Conservation (phyloP, 495 filamentous ascomycete genomes). For the Clohesyomyces aquaticus region DNA sequence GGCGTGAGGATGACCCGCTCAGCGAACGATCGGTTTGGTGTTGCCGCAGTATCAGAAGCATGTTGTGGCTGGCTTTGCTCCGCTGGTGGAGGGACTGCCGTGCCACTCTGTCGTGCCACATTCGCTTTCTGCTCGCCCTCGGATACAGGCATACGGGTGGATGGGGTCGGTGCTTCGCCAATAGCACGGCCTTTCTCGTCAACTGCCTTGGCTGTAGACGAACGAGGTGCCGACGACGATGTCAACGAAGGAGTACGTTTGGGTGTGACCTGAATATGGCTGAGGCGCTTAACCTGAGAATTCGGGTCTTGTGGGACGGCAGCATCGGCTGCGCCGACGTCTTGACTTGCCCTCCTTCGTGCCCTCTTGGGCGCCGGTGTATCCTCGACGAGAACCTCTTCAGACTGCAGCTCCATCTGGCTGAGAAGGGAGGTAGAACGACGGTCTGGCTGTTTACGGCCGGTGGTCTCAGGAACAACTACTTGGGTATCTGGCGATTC, state of each 20-base stretch:
- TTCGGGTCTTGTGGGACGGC: not conserved
- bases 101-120: slow-evolving; percentile 28
- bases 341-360: slow-evolving; percentile 29
- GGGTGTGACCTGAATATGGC: slow-evolving; percentile 35
- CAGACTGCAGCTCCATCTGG: slow-evolving; percentile 28
- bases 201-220: slow-evolving; percentile 2
- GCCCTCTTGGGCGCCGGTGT: slow-evolving; percentile 39
- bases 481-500: not conserved
- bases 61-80: slow-evolving; percentile 9
- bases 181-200: not conserved
- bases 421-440: slow-evolving; percentile 31
- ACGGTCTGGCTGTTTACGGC: slow-evolving; percentile 29
- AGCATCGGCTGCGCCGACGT: slow-evolving; percentile 23
- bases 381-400: slow-evolving; percentile 33
- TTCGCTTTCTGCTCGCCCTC: slow-evolving; percentile 20
- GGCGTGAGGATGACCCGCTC: slow-evolving; percentile 37
- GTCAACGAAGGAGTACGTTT: slow-evolving; percentile 7
- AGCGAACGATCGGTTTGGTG: slow-evolving; percentile 18
- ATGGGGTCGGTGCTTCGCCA: slow-evolving; percentile 7
- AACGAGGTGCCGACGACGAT: not conserved
- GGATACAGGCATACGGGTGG: not conserved
- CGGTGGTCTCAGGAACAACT: slow-evolving; percentile 20
- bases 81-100: slow-evolving; percentile 12
- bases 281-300: slow-evolving; percentile 33
- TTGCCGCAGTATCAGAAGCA: not conserved